Evolutionary conservation across 768 basidiomycete genomes (phyloP).

Genomic region (Pleurotus tuber-regium): DNA sequence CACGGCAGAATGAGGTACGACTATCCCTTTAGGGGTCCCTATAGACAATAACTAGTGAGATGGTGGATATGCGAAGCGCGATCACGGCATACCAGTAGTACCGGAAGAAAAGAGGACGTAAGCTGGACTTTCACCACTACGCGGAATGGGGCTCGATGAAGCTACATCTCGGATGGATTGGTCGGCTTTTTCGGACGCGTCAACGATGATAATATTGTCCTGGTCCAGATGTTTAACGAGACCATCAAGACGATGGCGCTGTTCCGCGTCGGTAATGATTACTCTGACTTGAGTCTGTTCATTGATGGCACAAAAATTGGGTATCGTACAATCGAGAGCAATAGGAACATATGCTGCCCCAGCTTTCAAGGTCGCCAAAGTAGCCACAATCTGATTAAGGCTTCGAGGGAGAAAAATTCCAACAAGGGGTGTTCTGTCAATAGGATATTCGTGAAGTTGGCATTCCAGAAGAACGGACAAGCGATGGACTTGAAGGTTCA

Average conservation of each 20-base stretch:
- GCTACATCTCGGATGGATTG: no score
- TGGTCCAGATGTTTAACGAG: not conserved
- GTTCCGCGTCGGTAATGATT: not conserved
- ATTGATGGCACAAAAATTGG: not conserved
- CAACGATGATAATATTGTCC: not conserved
- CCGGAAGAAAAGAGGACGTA: not conserved
- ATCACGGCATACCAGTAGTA: not conserved
- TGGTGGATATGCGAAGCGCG: no score
- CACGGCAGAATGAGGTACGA: not conserved
- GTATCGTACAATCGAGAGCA: not conserved
- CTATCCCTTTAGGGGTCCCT: not conserved
- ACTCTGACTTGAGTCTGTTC: not conserved
- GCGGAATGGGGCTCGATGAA: not conserved
- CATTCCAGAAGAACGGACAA: not conserved
- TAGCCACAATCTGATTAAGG: not conserved
- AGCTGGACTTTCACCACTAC: not conserved
- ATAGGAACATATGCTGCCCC: not conserved
- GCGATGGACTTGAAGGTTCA: not conserved
- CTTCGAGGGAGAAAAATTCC: not conserved
- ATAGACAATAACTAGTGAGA: not conserved
- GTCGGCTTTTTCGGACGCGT: not conserved
- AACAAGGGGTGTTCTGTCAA: not conserved
- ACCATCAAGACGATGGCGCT: not conserved
- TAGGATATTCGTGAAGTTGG: not conserved
- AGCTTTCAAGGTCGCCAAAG: not conserved